Base-by-base conservation (phyloP, 345 rosid species). In the Hypericum androsaemum region DNA sequence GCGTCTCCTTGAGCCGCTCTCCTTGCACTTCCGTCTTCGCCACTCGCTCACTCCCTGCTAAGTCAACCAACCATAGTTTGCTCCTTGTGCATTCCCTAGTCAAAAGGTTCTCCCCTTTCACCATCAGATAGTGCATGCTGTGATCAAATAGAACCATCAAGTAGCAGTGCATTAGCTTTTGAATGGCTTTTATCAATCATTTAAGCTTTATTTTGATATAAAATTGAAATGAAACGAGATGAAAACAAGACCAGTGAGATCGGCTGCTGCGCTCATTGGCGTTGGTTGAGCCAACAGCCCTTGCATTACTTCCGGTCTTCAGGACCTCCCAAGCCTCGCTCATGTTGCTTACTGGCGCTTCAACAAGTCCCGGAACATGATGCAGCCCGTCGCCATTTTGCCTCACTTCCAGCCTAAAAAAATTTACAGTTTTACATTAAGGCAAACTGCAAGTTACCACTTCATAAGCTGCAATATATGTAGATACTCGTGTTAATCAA, bases 31-130 rank as follows among this genome's bases (percentile, higher is more conserved):
- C 98, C 37, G 94, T 83, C 79, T 88, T 83, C 39, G 98, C 83
- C 54, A 92, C 77, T 65, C 98, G 77, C 63, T 92, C 98, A 47
- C 98, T 92, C 68, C 98, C 98, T n/a, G 98, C 98, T 59, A 92
- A 74, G 63, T 92, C 98, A 50, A 92, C 98, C 66, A 92, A 48
- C 96, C 98, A 92, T 28, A 92, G 71, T 72, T 85, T 92, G 83
- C 96, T 92, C 71, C 73, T 88, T 45, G 89, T 81, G 72, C 86
- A 76, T 69, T 88, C 95, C 28, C 94, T 92, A 56, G 65, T 88
- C 72, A 92, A 74, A 66, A 83, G 62, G 75, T 85, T 88, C 72
- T 88, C 86, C 12, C 94, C 95, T 65, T 72, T 74, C 28, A 92
- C 94, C 84, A 83, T 83, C 74, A 92, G 96, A 55, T 96, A 84